Base-by-base conservation (phyloP, 139 green algal genomes). In the Deuterostichococcus epilithicus region DNA sequence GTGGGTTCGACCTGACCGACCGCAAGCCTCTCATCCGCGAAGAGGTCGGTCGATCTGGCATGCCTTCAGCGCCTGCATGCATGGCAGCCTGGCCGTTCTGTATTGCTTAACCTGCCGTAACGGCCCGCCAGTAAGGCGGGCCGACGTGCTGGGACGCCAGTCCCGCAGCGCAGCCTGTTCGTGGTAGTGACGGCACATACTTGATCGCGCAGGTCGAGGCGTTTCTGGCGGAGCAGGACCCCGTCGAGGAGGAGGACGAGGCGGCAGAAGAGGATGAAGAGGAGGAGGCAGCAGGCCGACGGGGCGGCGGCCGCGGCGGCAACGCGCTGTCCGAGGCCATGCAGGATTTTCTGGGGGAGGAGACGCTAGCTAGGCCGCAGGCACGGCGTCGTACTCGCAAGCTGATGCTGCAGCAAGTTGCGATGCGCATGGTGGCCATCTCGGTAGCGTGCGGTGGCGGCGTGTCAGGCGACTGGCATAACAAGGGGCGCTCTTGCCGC, bases 21-120 rank as follows among this genome's bases (percentile, higher is more conserved):
- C 84, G 80, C 60, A 94, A 94, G 77, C 67, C 77, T 3, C 69
- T 94, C 32, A 88, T 90, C 34, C 68, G 83, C 15, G 32, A 76
- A 28, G 79, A 90, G 85, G 75, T 77, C 20, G n/a, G 32, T 38
- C 23, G 4, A 15, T 28, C 2, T 22, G 15, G n/a, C 5, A 25
- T 33, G 32, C 25, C 28, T 37, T 37, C 1, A 3, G 1, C 23
- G 23, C 65, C 34, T 25, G 30, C 15, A 28, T 1, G 65, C 1
- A 37, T 70, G 65, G 23, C 65, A 37, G 34, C 65, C 34, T 60
- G 45, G 18, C 45, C 13, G 45, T 13, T 60, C 18, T 60, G 45
- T 26, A 60, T 60, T 26, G 18, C 45, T 26, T 13, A 13, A 60
- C 15, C 15, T 60, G 15, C 15, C 33, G 34, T 36, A 18, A 23